A percentile compares a stretch with the other conserved stretches of the same genome.
These are phyloP conservation scores for Vaccinium vitisidaea DNA, from an alignment of 148 eudicot genomes.

Conservation along the genomic window DNA sequence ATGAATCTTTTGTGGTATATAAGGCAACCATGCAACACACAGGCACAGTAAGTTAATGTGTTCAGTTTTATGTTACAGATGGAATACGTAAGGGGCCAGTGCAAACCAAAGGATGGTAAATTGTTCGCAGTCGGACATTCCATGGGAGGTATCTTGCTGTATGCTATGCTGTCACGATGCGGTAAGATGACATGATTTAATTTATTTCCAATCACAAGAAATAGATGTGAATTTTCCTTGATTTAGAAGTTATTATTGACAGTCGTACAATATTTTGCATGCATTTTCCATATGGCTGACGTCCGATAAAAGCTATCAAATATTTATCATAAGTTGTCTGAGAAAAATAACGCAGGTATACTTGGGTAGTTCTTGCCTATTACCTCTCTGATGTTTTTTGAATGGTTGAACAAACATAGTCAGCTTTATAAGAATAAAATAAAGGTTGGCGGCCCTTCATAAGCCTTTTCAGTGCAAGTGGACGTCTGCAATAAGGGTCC, in stretches of 20 bases:
- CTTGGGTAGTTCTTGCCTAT: background rate
- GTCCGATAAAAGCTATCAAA: background rate
- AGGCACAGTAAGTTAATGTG: background rate
- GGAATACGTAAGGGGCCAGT: constrained; percentile 75
- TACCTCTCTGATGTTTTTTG: background rate
- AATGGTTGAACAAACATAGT: background rate
- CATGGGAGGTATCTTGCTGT: constrained; percentile 97
- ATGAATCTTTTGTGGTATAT: background rate
- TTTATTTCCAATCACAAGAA: constrained; percentile 3
- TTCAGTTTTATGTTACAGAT: constrained; percentile 41
- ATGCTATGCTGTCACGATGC: constrained; percentile 76
- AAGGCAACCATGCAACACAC: background rate
- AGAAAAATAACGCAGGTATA: background rate
- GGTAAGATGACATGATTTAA: constrained; percentile 45
- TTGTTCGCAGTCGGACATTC: constrained; percentile 97
- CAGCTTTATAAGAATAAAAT: background rate
- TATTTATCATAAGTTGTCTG: background rate
- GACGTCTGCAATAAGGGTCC: too few relatives aligned
- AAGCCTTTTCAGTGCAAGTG: background rate
- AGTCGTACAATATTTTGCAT: background rate
- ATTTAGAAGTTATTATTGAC: background rate
- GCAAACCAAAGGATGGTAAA: constrained; percentile 78
- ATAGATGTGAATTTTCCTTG: background rate
- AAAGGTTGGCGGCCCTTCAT: background rate
- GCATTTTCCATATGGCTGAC: background rate